Base-by-base conservation (phyloP, 305 asterid species). In the Fraxinus baroniana region DNA sequence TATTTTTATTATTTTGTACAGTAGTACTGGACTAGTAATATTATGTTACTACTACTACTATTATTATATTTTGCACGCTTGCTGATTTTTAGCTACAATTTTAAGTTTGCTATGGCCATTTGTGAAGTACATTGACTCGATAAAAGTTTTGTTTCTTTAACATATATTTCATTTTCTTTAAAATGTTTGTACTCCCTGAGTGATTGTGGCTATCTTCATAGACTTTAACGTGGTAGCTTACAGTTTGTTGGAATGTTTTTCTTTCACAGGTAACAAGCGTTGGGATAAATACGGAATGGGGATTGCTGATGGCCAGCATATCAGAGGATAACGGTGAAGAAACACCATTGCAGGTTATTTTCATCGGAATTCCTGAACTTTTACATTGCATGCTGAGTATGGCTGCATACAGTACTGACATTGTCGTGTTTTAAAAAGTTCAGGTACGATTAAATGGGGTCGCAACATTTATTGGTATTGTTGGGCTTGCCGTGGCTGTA, bases 291-390 rank as follows among this genome's bases (percentile, higher is more conserved):
- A 96, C 99, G 44, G 99, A 94, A 86, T 96, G 98, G 98, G 99
- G 99, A 74, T 83, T 96, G 84, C 91, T 96, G 74, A 96, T 96
- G 99, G 98, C 98, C 5, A 96, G 99, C 86, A 96, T 96, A 83
- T 90, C 98, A 20, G 99, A 95, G 85, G 99, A 96, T 87, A 96
- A 92, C 82, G 98, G 97, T 79, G 99, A 96, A 92, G 99, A 96
- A 88, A 96, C 99, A 83, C 98, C 99, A 37, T 85, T 96, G 90
- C 99, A 96, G 98, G 99, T 95, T 80, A 35, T 20, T 79, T 78
- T 73, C 52, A 18, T 75, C 77, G 24, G 72, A 81, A 71, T 18
- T 78, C 81, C 36, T 57, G 15, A 78, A 68, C 70, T 44, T 78
- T 62, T 24, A 35, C 68, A 17, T 4, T 39, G 17, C 7, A 55